Evolutionary conservation across 2,329 filamentous ascomycete species (phyloP).

Genomic region (Scolecobasidium constrictum): DNA sequence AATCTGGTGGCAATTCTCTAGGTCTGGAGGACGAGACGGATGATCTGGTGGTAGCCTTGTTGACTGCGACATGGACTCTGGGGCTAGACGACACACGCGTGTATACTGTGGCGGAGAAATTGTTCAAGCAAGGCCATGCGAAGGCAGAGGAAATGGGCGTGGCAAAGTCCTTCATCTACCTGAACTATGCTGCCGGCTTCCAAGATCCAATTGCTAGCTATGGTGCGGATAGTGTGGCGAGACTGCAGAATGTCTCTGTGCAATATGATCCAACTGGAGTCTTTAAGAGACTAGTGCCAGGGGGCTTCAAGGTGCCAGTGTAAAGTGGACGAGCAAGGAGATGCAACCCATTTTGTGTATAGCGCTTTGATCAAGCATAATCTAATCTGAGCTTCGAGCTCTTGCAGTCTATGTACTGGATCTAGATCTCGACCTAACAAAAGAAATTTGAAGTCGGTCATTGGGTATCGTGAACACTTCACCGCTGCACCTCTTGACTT

Average conservation of each 20-base stretch:
- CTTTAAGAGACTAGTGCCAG: constrained; percentile 30
- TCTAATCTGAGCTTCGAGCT: no score
- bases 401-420: no score
- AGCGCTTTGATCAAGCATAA: no score
- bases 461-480: no score
- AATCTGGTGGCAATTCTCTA: constrained; percentile 3
- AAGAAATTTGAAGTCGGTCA: no score
- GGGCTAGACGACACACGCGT: constrained; percentile 1
- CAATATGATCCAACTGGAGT: constrained; percentile 31
- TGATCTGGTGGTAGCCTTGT: constrained; percentile 1
- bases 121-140: background rate
- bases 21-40: constrained; percentile 4
- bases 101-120: background rate
- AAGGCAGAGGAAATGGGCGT: constrained; percentile 15
- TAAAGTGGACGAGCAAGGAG: background rate
- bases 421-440: no score
- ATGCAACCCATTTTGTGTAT: no score
- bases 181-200: constrained; percentile 36
- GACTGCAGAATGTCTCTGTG: constrained; percentile 21
- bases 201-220: constrained; percentile 33
- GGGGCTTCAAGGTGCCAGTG: constrained; percentile 30
- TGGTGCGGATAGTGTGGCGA: constrained; percentile 24
- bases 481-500: no score
- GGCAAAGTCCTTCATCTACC: constrained; percentile 28
- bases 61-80: background rate